Conservation (phyloP, 2,329 filamentous ascomycete species). For the Apiospora arundinis region DNA sequence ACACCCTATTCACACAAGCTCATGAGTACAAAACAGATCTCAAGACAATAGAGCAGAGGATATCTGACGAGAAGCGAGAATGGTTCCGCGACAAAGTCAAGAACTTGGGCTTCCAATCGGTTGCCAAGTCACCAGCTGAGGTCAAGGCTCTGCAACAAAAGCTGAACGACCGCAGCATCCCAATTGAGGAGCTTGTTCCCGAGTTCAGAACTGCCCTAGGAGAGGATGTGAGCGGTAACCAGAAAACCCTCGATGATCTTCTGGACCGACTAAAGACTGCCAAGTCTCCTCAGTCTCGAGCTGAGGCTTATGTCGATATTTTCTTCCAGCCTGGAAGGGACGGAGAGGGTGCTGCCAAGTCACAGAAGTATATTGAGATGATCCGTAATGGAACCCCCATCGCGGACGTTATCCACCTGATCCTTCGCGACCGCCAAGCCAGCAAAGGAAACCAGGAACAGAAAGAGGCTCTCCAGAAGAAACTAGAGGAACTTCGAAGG, state of each 20-base stretch:
- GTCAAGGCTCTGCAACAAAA: slow-evolving; percentile 36
- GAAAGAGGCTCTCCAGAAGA: slow-evolving; percentile 42
- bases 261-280: slow-evolving; percentile 40
- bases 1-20: slow-evolving; percentile 55
- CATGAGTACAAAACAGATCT: slow-evolving; percentile 51
- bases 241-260: slow-evolving; percentile 40
- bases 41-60: slow-evolving; percentile 54
- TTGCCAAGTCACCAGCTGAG: slow-evolving; percentile 33
- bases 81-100: slow-evolving; percentile 55
- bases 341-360: slow-evolving; percentile 36
- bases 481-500: slow-evolving; percentile 54
- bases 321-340: slow-evolving; percentile 49
- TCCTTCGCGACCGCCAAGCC: slow-evolving; percentile 42
- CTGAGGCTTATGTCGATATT: slow-evolving; percentile 47
- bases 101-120: slow-evolving; percentile 36
- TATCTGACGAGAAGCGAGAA: slow-evolving; percentile 57
- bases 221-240: slow-evolving; percentile 30
- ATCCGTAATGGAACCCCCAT: slow-evolving; percentile 38
- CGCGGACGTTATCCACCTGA: slow-evolving; percentile 38
- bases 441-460: slow-evolving; percentile 42
- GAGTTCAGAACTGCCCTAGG: slow-evolving; percentile 35
- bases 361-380: slow-evolving; percentile 49
- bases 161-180: slow-evolving; percentile 36
- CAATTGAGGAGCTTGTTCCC: slow-evolving; percentile 35
- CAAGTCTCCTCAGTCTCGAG: slow-evolving; percentile 41